A percentile compares a stretch with the other conserved stretches of the same genome.
These are phyloP conservation scores for Gypsophila paniculata DNA, from an alignment of 179 eudicot genomes.

Conservation along the genomic window DNA sequence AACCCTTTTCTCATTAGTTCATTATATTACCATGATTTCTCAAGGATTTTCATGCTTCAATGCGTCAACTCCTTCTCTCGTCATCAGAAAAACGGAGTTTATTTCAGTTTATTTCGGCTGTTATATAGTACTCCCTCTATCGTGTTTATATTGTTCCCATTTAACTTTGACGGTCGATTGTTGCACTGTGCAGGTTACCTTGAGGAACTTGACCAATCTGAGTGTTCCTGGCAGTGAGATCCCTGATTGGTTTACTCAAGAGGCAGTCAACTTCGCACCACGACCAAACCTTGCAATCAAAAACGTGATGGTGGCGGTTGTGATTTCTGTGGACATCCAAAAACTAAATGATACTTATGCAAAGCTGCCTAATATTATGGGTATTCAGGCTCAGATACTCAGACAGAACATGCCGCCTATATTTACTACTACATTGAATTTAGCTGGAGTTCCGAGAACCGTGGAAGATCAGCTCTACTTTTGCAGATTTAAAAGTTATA, in stretches of 20 bases:
- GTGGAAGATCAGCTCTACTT: conserved; percentile 46
- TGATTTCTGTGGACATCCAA: conserved; percentile 38
- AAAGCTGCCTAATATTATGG: conserved; percentile 26
- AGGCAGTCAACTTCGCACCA: conserved; percentile 17
- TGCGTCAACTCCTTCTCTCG: background rate
- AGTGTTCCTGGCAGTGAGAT: conserved; percentile 33
- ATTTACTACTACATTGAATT: conserved; percentile 23
- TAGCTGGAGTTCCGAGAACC: conserved; percentile 41
- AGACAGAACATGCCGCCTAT: conserved; percentile 22
- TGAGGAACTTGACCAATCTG: conserved; percentile 28
- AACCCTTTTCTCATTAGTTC: background rate
- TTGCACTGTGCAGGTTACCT: conserved; percentile 26
- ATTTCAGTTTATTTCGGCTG: background rate
- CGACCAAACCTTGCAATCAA: conserved; percentile 36
- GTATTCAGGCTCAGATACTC: conserved; percentile 32
- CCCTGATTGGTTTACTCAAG: conserved; percentile 31
- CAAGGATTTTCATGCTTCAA: background rate
- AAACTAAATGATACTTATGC: conserved; percentile 16
- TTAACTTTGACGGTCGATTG: no score
- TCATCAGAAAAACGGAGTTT: background rate
- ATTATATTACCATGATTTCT: background rate
- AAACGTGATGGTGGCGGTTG: conserved; percentile 39
- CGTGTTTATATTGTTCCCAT: no score
- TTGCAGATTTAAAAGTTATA: conserved; percentile 36
- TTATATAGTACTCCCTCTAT: no score